Conservation (phyloP, 441 rosid species). For the Viola pubescens region DNA sequence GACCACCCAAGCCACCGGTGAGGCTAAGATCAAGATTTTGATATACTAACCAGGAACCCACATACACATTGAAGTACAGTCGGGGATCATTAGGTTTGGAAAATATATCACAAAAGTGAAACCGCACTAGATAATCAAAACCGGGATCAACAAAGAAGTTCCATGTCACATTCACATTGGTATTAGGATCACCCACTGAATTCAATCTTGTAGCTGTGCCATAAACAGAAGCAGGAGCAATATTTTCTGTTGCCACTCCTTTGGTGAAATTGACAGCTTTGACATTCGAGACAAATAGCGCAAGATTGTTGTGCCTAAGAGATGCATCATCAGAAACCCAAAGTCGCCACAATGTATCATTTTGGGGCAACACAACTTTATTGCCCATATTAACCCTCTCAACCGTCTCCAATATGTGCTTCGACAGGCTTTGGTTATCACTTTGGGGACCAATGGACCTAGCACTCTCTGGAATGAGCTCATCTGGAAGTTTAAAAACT, state of each 20-base stretch:
- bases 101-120: constrained; percentile 68
- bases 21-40: constrained; percentile 41
- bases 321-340: constrained; percentile 61
- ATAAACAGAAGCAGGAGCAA: constrained; percentile 67
- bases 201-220: constrained; percentile 61
- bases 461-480: constrained; percentile 45
- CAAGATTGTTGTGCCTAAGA: constrained; percentile 28
- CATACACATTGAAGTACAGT: constrained; percentile 38
- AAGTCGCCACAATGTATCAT: constrained; percentile 64
- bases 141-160: constrained; percentile 51
- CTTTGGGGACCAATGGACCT: constrained; percentile 23
- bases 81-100: constrained; percentile 6
- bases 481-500: constrained; percentile 54
- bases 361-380: constrained; percentile 32
- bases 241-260: constrained; percentile 26
- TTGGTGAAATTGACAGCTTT: constrained; percentile 41
- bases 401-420: constrained; percentile 59
- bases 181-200: constrained; percentile 21
- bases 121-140: constrained; percentile 61
- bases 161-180: constrained; percentile 65
- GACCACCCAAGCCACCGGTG: constrained; percentile 37
- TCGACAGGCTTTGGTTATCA: constrained; percentile 21
- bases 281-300: constrained; percentile 26
- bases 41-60: constrained; percentile 43
- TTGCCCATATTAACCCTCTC: constrained; percentile 90